phyloP scores from a whole-genome alignment of 192 early-diverging fungal species.

The Backusella tarrabulga region DNA sequence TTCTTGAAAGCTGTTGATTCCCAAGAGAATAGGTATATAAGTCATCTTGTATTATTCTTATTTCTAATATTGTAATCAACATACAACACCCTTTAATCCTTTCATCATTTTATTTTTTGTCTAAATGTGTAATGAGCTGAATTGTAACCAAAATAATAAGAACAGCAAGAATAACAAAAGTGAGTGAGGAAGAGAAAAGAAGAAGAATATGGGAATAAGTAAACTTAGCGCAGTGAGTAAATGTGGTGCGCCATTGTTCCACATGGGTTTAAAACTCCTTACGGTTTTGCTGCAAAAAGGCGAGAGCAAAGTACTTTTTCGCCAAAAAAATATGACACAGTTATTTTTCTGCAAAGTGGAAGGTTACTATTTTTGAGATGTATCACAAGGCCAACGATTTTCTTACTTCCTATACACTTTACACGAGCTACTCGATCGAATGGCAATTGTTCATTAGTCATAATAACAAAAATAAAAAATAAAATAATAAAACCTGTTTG shows the following conservation, averaged over 20 bases:
- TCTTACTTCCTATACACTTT: not conserved
- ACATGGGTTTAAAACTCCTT: not conserved
- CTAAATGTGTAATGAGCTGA: not conserved
- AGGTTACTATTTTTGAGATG: not conserved
- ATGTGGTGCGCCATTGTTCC: not conserved
- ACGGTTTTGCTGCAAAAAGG: not conserved
- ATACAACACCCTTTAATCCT: constrained; percentile 34
- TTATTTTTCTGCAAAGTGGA: not conserved
- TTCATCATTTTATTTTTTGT: constrained; percentile 25
- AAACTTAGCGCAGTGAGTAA: not conserved
- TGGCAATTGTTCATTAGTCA: not conserved
- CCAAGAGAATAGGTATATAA: not conserved
- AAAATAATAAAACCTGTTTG: not conserved
- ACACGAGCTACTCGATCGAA: not conserved
- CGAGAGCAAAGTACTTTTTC: not conserved
- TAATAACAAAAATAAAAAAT: too few species aligned
- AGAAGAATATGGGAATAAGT: not conserved
- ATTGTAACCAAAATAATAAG: not conserved
- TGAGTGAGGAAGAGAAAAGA: not conserved
- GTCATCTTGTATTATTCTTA: not conserved
- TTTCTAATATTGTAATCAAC: not conserved
- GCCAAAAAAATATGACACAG: not conserved
- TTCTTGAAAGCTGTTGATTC: constrained; percentile 14
- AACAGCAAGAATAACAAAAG: not conserved
- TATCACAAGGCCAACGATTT: not conserved